phyloP scores from a whole-genome alignment of 805 yeast genomes.

The Teunomyces cretensis region DNA sequence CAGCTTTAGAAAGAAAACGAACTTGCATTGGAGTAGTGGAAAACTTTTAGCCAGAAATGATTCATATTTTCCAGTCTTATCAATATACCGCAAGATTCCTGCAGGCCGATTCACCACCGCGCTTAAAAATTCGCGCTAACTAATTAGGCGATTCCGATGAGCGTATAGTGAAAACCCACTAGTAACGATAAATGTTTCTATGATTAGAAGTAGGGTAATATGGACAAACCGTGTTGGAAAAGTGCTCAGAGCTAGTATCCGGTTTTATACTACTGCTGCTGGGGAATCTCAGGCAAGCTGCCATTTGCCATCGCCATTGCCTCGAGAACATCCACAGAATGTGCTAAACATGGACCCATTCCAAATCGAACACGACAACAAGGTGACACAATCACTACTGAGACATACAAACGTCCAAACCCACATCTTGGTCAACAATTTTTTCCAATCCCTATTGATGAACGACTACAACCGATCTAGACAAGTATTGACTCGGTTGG shows the following conservation, averaged over 20 bases:
- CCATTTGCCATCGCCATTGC: background rate
- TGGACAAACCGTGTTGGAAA: no score
- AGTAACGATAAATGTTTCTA: background rate
- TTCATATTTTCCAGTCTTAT: background rate
- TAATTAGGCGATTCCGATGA: background rate
- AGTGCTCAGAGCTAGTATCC: no score
- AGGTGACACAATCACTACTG: background rate
- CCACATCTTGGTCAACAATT: conserved; percentile 12
- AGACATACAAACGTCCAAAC: conserved; percentile 8
- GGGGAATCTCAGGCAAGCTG: no score
- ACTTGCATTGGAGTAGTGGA: background rate
- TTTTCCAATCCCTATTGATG: conserved; percentile 13
- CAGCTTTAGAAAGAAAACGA: conserved; percentile 46
- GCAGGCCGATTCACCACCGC: conserved; percentile 3
- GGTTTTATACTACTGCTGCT: no score
- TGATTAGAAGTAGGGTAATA: background rate
- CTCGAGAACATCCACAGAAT: background rate
- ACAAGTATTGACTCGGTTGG: conserved; percentile 8
- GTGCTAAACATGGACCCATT: background rate
- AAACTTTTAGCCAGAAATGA: background rate
- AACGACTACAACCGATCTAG: conserved; percentile 14
- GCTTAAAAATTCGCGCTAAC: background rate
- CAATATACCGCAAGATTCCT: background rate
- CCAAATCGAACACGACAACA: background rate
- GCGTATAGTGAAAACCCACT: background rate